Evolutionary conservation across 768 basidiomycete species (phyloP).

Genomic region (Auricularia sp.): DNA sequence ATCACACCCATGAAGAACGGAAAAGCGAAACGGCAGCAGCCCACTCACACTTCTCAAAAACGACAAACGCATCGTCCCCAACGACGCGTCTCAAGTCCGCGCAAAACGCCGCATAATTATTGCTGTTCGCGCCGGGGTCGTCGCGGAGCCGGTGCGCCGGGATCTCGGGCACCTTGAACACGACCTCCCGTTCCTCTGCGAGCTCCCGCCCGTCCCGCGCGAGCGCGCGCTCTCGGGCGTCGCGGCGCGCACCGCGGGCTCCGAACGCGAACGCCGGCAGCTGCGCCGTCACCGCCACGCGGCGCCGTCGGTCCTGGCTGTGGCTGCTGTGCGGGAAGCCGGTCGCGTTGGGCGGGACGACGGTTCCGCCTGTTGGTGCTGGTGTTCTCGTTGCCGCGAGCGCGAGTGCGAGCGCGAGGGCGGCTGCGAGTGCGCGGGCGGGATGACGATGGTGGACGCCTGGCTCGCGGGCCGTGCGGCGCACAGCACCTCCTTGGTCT

Average conservation of each 20-base stretch:
- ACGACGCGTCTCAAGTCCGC: not conserved
- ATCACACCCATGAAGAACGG: too few relatives aligned
- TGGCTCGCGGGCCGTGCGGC: not conserved
- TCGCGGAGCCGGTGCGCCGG: not conserved
- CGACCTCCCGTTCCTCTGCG: not conserved
- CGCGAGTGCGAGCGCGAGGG: too few relatives aligned
- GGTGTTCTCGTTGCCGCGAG: too few relatives aligned
- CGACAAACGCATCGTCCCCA: not conserved
- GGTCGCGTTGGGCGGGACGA: not conserved
- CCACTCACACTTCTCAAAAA: not conserved
- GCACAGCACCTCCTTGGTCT: conserved; percentile 2
- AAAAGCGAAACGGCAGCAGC: too few relatives aligned
- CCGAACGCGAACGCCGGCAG: not conserved
- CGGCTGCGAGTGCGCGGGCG: not conserved
- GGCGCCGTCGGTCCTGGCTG: not conserved
- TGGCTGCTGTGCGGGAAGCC: not conserved
- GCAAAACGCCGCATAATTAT: not conserved
- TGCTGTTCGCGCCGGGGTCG: not conserved
- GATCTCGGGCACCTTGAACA: not conserved
- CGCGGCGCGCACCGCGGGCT: not conserved
- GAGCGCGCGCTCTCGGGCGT: not conserved
- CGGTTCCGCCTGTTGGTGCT: not conserved
- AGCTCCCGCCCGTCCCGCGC: not conserved
- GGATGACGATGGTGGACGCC: not conserved
- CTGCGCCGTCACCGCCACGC: not conserved